Percentiles rank a stretch among this genome's conserved stretches.
These are phyloP conservation scores for Mycena galericulata DNA, from an alignment of 768 basidiomycete genomes.

Conservation along the genomic window DNA sequence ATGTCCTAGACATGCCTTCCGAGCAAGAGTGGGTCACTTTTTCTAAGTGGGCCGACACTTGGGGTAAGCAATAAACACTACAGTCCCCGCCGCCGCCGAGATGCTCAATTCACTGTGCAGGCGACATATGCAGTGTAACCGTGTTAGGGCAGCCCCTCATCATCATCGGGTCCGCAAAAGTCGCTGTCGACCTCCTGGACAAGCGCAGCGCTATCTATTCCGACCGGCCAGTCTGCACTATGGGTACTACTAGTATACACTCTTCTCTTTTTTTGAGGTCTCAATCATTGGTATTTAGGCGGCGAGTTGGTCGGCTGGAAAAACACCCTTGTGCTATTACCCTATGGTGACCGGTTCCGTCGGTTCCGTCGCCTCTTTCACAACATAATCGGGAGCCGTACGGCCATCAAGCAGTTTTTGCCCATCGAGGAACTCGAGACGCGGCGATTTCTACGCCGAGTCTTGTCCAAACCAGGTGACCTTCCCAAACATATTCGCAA, in stretches of 20 bases:
- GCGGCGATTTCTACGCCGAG: conserved; percentile 58
- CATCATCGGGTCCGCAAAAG: conserved; percentile 63
- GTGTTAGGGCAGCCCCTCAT: conserved; percentile 71
- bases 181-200: conserved; percentile 70
- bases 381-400: conserved; percentile 59
- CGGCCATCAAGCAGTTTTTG: conserved; percentile 56
- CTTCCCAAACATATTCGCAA: conserved; percentile 59
- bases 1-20: conserved; percentile 63
- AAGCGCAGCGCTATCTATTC: conserved; percentile 77
- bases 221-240: conserved; percentile 64
- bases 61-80: conserved; percentile 55
- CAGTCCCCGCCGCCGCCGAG: background rate
- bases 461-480: conserved; percentile 61
- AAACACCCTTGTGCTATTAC: conserved; percentile 65
- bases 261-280: conserved; percentile 4
- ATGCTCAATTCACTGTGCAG: conserved; percentile 45
- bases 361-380: conserved; percentile 66
- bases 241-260: conserved; percentile 27
- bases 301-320: conserved; percentile 71
- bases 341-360: conserved; percentile 68
- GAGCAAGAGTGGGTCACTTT: conserved; percentile 65
- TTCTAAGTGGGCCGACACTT: conserved; percentile 63
- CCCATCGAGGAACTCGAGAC: conserved; percentile 60
- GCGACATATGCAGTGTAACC: conserved; percentile 70
- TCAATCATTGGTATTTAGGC: conserved; percentile 55